These are phyloP conservation scores for Neostapfia colusana DNA, from an alignment of 176 grass and related monocot genomes.

Conservation along the genomic window DNA sequence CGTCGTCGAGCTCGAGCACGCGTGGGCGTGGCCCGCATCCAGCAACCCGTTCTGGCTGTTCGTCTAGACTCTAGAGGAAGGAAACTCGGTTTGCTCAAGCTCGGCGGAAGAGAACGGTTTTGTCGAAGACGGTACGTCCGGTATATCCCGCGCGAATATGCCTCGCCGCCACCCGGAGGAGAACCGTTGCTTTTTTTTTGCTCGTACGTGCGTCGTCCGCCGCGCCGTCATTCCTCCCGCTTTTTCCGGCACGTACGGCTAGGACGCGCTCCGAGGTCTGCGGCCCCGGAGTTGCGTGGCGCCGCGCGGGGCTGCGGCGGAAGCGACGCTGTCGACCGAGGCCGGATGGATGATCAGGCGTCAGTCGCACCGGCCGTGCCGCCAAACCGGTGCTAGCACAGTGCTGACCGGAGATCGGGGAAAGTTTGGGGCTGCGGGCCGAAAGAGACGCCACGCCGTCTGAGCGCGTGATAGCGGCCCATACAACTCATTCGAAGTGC, in stretches of 20 bases:
- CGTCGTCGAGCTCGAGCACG: conserved; percentile 6
- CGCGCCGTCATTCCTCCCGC: not conserved
- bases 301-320: not conserved
- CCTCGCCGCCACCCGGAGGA: not conserved
- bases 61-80: too few relatives aligned
- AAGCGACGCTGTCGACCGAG: too few relatives aligned
- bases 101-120: not conserved
- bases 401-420: too few relatives aligned
- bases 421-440: too few relatives aligned
- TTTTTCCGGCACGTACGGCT: not conserved
- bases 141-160: conserved; percentile 34
- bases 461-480: too few relatives aligned
- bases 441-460: too few relatives aligned
- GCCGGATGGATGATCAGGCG: too few relatives aligned
- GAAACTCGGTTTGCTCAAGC: not conserved
- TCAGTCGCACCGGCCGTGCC: too few relatives aligned
- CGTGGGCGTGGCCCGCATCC: not conserved
- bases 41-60: too few relatives aligned
- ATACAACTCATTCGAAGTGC: too few relatives aligned
- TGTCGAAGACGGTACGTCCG: not conserved
- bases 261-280: not conserved
- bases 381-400: too few relatives aligned
- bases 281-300: not conserved
- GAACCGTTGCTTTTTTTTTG: conserved; percentile 13
- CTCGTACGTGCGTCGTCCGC: not conserved